Percentiles rank a stretch among this genome's conserved stretches.
Conservation (phyloP, 495 filamentous ascomycete species). For the Podospora sp. region DNA sequence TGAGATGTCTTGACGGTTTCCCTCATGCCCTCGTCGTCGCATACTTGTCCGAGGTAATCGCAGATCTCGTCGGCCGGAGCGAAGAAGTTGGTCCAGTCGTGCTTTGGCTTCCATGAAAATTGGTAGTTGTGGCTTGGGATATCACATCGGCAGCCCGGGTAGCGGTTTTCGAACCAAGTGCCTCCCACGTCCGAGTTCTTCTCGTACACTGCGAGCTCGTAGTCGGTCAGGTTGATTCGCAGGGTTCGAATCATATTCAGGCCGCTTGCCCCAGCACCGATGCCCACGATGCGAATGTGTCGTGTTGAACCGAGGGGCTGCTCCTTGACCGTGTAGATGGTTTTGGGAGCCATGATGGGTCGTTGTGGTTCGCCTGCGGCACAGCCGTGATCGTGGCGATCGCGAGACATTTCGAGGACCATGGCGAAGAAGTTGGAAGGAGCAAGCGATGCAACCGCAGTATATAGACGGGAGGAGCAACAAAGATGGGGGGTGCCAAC, state of each 20-base stretch:
- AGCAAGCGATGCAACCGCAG: neutral
- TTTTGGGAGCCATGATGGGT: constrained; percentile 11
- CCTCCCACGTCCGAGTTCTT: constrained; percentile 71
- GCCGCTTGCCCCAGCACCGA: constrained; percentile 54
- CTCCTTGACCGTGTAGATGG: constrained; percentile 43
- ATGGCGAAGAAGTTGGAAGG: constrained; percentile 16
- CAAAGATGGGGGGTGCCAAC: neutral
- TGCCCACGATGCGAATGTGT: constrained; percentile 50
- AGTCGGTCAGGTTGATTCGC: constrained; percentile 45
- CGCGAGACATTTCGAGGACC: constrained; percentile 23
- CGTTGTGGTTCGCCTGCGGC: constrained; percentile 17
- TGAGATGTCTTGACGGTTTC: constrained; percentile 51
- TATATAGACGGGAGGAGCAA: constrained; percentile 9
- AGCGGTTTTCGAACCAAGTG: constrained; percentile 63
- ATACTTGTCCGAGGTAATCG: constrained; percentile 58
- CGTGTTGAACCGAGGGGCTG: constrained; percentile 47
- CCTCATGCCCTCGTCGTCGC: constrained; percentile 58
- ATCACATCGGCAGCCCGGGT: constrained; percentile 59
- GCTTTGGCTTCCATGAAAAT: constrained; percentile 58
- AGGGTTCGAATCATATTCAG: constrained; percentile 52
- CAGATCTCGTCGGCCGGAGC: constrained; percentile 60
- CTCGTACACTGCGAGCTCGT: constrained; percentile 70
- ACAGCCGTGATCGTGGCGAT: constrained; percentile 14
- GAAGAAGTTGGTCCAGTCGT: constrained; percentile 63
- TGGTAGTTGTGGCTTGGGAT: constrained; percentile 59